These are phyloP conservation scores for Williopsis jadinii DNA, from an alignment of 1,139 yeast genomes.

Conservation along the genomic window DNA sequence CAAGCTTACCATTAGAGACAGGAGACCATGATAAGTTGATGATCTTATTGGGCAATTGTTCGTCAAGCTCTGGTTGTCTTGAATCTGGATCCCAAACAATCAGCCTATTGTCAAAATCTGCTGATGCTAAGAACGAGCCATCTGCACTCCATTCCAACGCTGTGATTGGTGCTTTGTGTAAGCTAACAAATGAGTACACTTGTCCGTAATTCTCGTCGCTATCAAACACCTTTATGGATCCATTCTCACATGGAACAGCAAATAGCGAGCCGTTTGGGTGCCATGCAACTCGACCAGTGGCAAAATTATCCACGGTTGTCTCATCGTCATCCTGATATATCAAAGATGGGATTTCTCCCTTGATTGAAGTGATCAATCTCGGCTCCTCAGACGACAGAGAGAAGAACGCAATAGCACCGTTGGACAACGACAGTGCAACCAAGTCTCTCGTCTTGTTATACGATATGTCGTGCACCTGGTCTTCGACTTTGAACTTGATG, in stretches of 20 bases:
- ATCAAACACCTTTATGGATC: constrained; percentile 29
- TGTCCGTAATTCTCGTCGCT: constrained; percentile 20
- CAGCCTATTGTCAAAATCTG: constrained; percentile 40
- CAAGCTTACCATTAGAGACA: constrained; percentile 17
- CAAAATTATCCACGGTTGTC: constrained; percentile 28
- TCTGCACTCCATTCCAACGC: constrained; percentile 55
- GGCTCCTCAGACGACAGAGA: constrained; percentile 45
- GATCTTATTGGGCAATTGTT: constrained; percentile 21
- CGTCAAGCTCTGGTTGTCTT: constrained; percentile 25
- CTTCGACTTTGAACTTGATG: constrained; percentile 36
- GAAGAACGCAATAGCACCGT: constrained; percentile 61
- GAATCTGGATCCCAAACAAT: constrained; percentile 46
- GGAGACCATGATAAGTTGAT: constrained; percentile 28
- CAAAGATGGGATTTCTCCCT: constrained; percentile 30
- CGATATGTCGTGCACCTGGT: constrained; percentile 52
- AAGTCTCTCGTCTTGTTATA: constrained; percentile 57
- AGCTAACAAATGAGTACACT: constrained; percentile 19
- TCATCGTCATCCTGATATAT: constrained; percentile 30
- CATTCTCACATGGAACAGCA: constrained; percentile 45
- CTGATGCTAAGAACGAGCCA: constrained; percentile 53
- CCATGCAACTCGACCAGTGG: constrained; percentile 44
- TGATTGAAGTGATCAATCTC: constrained; percentile 34
- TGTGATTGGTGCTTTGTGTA: constrained; percentile 35
- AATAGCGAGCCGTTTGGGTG: constrained; percentile 57
- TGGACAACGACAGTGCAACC: constrained; percentile 56